These are phyloP conservation scores for Cokeromyces recurvatus DNA, from an alignment of 371 early-diverging fungal species.

Conservation along the genomic window DNA sequence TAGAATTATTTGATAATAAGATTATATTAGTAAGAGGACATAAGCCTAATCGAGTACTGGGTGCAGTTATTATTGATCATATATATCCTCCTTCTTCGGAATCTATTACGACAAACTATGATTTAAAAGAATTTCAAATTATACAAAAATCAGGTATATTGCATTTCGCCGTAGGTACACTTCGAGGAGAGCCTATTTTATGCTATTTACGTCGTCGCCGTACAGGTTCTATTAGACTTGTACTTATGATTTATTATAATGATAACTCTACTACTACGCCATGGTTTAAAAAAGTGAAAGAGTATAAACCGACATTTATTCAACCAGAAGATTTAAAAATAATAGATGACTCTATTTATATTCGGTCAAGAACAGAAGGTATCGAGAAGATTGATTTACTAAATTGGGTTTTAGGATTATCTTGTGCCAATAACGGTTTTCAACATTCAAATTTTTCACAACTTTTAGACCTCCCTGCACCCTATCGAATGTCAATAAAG, in stretches of 20 bases:
- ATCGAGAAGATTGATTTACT: conserved; percentile 10
- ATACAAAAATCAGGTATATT: conserved; percentile 12
- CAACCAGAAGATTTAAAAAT: conserved; percentile 13
- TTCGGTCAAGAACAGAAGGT: conserved; percentile 10
- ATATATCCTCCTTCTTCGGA: neutral
- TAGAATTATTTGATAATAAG: conserved; percentile 9
- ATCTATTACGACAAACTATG: no score
- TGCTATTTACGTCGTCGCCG: conserved; percentile 17
- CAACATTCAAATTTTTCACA: no score
- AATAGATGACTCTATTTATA: conserved; percentile 8
- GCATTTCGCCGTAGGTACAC: conserved; percentile 13
- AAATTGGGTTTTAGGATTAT: conserved; percentile 4
- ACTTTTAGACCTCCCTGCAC: no score
- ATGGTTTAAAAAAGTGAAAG: conserved; percentile 11
- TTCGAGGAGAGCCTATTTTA: conserved; percentile 9
- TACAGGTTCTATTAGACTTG: conserved; percentile 14
- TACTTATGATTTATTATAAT: conserved; percentile 12
- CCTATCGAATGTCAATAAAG: no score
- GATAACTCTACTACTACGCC: neutral
- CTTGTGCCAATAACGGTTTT: neutral
- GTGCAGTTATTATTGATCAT: conserved; percentile 8
- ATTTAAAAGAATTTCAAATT: no score
- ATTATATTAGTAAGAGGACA: conserved; percentile 3
- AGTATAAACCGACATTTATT: conserved; percentile 11
- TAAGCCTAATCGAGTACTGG: conserved; percentile 8